phyloP scores from a whole-genome alignment of 306 rosid species.

The Biancaea sappan region DNA sequence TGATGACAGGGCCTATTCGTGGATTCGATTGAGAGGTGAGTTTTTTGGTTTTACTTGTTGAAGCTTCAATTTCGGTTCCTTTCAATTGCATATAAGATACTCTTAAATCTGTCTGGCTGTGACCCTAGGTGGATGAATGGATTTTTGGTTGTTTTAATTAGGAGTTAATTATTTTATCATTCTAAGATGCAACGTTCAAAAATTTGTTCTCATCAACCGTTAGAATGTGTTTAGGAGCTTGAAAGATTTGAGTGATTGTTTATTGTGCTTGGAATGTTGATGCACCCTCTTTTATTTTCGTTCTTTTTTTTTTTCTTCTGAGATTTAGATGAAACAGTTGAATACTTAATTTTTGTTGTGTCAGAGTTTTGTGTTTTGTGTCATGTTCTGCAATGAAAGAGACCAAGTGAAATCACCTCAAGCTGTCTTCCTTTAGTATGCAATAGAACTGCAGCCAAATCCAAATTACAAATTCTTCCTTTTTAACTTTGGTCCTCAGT shows the following conservation, averaged over 20 bases:
- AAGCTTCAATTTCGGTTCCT: no score
- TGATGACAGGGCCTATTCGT: no score
- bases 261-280: background rate
- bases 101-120: conserved; percentile 5
- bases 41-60: no score
- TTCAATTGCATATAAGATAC: conserved; percentile 20
- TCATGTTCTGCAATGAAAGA: no score
- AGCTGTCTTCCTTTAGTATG: no score
- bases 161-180: conserved; percentile 8
- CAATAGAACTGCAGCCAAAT: background rate
- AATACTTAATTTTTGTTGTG: background rate
- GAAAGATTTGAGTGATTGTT: background rate
- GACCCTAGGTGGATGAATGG: background rate
- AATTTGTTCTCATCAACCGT: background rate
- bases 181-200: conserved; percentile 12
- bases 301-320: background rate
- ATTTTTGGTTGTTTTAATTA: conserved; percentile 4
- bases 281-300: background rate
- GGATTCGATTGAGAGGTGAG: no score
- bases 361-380: no score
- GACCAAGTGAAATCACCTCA: background rate
- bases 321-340: background rate
- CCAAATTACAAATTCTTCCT: conserved; percentile 20
- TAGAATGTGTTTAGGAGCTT: background rate
- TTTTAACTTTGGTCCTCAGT: background rate